These are phyloP conservation scores for Mycena haematopus DNA, from an alignment of 768 basidiomycete species.

Conservation along the genomic window DNA sequence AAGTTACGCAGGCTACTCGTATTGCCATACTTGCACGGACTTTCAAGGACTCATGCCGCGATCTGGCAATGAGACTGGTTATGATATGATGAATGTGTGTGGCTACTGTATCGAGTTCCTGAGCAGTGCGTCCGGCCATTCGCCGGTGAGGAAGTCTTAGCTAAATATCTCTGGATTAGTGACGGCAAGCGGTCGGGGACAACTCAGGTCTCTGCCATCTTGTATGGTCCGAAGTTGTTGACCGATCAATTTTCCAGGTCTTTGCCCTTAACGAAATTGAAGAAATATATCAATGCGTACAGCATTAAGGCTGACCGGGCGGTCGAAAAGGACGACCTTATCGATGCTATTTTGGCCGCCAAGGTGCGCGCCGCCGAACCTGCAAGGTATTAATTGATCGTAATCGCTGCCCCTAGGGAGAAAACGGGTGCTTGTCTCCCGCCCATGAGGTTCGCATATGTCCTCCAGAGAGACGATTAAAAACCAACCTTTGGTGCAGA, in stretches of 20 bases:
- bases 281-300: constrained; percentile 74
- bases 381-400: background rate
- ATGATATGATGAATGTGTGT: constrained; percentile 72
- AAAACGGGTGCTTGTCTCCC: constrained; percentile 66
- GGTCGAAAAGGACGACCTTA: constrained; percentile 81
- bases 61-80: constrained; percentile 54
- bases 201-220: constrained; percentile 62
- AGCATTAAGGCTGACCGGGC: constrained; percentile 66
- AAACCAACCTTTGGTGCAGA: constrained; percentile 39
- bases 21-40: constrained; percentile 77
- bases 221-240: too few species aligned
- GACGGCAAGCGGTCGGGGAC: constrained; percentile 66
- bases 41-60: constrained; percentile 84
- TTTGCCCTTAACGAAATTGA: constrained; percentile 51
- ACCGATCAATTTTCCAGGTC: too few species aligned
- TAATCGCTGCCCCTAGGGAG: constrained; percentile 43
- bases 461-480: background rate
- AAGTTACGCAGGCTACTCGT: constrained; percentile 61
- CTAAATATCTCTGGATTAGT: constrained; percentile 47
- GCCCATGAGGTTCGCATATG: constrained; percentile 58
- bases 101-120: constrained; percentile 76
- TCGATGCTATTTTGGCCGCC: constrained; percentile 63
- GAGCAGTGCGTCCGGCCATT: constrained; percentile 52
- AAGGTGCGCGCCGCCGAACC: constrained; percentile 50
- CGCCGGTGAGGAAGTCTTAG: too few species aligned